Evolutionary conservation across 306 rosid genomes (phyloP).

Genomic region (Crotalaria pallida): DNA sequence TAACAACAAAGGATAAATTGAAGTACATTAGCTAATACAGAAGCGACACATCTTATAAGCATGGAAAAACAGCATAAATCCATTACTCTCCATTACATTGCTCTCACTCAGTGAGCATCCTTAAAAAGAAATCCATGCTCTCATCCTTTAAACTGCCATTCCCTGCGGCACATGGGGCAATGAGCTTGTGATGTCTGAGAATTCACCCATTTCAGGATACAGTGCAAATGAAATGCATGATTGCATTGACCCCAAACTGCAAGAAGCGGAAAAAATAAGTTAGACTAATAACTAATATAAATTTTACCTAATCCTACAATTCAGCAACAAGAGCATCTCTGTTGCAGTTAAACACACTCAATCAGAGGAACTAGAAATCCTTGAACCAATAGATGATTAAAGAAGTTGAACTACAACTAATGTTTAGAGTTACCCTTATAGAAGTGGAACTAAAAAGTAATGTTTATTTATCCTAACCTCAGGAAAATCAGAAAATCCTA

Average conservation of each 20-base stretch:
- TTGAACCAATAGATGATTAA: neutral
- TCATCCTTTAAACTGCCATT: no score
- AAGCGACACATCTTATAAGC: no score
- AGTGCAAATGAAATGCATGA: conserved; percentile 82
- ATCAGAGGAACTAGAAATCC: neutral
- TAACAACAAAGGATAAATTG: no score
- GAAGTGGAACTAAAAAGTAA: no score
- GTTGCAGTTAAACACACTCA: neutral
- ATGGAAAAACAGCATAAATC: neutral
- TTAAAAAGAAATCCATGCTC: no score
- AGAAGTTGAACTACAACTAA: neutral
- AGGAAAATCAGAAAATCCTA: neutral
- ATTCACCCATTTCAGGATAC: conserved; percentile 89
- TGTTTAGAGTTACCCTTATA: neutral
- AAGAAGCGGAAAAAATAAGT: neutral
- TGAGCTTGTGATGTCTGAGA: conserved; percentile 85
- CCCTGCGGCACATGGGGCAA: conserved; percentile 94
- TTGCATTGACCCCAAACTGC: conserved; percentile 98
- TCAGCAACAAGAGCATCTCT: neutral
- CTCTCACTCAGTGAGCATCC: neutral
- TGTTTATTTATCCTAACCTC: neutral
- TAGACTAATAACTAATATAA: neutral
- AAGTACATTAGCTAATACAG: no score
- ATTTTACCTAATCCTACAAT: neutral
- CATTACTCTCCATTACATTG: no score